Percentiles rank a stretch among this genome's conserved stretches.
phyloP scores from a whole-genome alignment of 495 filamentous ascomycete species.

The Hypoxylon intermedium region DNA sequence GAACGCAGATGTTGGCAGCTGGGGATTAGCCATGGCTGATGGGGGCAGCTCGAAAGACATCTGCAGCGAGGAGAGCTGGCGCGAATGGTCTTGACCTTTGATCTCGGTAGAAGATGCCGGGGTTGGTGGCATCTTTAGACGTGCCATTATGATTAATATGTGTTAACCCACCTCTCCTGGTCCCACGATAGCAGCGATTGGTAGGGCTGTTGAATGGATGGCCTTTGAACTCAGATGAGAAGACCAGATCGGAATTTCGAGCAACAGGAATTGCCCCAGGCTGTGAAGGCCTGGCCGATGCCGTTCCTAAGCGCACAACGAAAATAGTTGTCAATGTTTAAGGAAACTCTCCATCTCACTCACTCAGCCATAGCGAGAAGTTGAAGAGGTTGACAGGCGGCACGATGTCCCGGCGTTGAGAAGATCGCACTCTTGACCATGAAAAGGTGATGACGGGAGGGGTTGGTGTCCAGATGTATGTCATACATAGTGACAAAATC shows the following conservation, averaged over 20 bases:
- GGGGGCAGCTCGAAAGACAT: conserved; percentile 80
- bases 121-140: conserved; percentile 74
- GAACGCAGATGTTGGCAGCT: conserved; percentile 13
- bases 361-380: conserved; percentile 8
- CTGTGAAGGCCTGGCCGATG: no score
- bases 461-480: conserved; percentile 24
- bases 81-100: conserved; percentile 73
- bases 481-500: conserved; percentile 26
- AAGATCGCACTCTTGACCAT: conserved; percentile 3
- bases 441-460: conserved; percentile 17
- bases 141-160: conserved; percentile 67
- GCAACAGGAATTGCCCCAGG: conserved; percentile 1
- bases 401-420: background rate
- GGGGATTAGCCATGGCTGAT: conserved; percentile 65
- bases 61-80: conserved; percentile 54
- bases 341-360: conserved; percentile 3
- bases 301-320: conserved; percentile 5
- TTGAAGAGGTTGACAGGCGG: background rate
- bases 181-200: conserved; percentile 23
- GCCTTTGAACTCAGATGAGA: conserved; percentile 6
- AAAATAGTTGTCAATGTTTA: conserved; percentile 4
- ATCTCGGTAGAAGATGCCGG: conserved; percentile 87
- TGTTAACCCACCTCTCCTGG: conserved; percentile 5
- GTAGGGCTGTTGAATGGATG: background rate
- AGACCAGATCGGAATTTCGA: background rate